A percentile compares a stretch with the other conserved stretches of the same genome.
Conservation (phyloP, 192 early-diverging fungal genomes). For the Umbelopsis isabellina region DNA sequence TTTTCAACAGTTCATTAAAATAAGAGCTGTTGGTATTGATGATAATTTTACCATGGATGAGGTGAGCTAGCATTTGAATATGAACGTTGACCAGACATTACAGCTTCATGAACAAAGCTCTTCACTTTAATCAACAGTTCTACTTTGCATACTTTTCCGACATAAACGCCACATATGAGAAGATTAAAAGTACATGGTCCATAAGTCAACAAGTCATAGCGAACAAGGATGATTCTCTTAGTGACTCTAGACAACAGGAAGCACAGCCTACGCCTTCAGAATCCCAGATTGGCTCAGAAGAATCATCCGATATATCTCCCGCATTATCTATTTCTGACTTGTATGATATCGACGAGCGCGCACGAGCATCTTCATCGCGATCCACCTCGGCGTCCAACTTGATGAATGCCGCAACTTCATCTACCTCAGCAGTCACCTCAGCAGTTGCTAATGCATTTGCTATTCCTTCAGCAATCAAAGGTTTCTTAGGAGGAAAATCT, state of each 20-base stretch:
- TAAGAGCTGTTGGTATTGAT: constrained; percentile 55
- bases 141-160: constrained; percentile 70
- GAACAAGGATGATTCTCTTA: not conserved
- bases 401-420: constrained; percentile 5
- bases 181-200: constrained; percentile 36
- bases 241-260: not conserved
- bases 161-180: constrained; percentile 39
- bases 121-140: constrained; percentile 38
- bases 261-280: not conserved
- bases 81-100: not conserved
- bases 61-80: constrained; percentile 30
- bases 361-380: not conserved
- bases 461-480: constrained; percentile 30
- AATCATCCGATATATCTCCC: constrained; percentile 33
- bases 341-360: constrained; percentile 17
- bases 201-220: constrained; percentile 18
- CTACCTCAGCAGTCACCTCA: constrained; percentile 16
- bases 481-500: constrained; percentile 21
- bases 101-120: no score
- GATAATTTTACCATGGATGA: constrained; percentile 61
- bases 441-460: constrained; percentile 33
- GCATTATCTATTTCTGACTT: constrained; percentile 30
- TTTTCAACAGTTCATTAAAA: constrained; percentile 54
- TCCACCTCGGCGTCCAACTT: constrained; percentile 6
- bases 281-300: constrained; percentile 16